phyloP scores from a whole-genome alignment of 352 stramenopile genomes.

The Globisporangium viniferum region DNA sequence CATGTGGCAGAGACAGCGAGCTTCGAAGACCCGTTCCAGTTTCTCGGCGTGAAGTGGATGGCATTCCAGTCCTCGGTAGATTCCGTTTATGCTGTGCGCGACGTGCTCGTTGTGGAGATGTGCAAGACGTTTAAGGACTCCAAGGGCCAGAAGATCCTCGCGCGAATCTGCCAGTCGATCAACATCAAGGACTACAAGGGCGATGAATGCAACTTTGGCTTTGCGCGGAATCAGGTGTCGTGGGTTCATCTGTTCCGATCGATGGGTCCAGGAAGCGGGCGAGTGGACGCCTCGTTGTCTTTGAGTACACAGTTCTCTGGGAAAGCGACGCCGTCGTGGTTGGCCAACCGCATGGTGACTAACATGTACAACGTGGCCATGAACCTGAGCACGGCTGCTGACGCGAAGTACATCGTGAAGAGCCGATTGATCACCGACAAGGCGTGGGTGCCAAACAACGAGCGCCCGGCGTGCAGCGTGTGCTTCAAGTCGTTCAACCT shows the following conservation, averaged over 20 bases:
- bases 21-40: conserved; percentile 57
- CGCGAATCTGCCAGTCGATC: conserved; percentile 57
- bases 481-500: conserved; percentile 80
- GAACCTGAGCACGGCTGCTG: conserved; percentile 42
- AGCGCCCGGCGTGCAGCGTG: conserved; percentile 61
- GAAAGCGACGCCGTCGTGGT: conserved; percentile 52
- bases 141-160: conserved; percentile 58
- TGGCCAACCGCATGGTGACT: conserved; percentile 60
- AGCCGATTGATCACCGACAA: conserved; percentile 59
- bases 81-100: conserved; percentile 61
- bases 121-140: conserved; percentile 56
- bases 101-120: conserved; percentile 57
- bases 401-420: conserved; percentile 66
- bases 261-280: conserved; percentile 44
- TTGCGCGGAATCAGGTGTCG: conserved; percentile 45
- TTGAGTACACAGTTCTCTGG: conserved; percentile 22
- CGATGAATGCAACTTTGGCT: conserved; percentile 58
- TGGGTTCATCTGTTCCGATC: conserved; percentile 62
- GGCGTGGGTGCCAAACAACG: conserved; percentile 65
- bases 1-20: conserved; percentile 48
- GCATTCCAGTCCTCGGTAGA: conserved; percentile 71
- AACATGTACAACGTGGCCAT: conserved; percentile 35
- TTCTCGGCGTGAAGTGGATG: conserved; percentile 74
- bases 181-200: conserved; percentile 41
- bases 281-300: conserved; percentile 31